Evolutionary conservation across 2,329 filamentous ascomycete species (phyloP).

Genomic region (Didymella pomorum): DNA sequence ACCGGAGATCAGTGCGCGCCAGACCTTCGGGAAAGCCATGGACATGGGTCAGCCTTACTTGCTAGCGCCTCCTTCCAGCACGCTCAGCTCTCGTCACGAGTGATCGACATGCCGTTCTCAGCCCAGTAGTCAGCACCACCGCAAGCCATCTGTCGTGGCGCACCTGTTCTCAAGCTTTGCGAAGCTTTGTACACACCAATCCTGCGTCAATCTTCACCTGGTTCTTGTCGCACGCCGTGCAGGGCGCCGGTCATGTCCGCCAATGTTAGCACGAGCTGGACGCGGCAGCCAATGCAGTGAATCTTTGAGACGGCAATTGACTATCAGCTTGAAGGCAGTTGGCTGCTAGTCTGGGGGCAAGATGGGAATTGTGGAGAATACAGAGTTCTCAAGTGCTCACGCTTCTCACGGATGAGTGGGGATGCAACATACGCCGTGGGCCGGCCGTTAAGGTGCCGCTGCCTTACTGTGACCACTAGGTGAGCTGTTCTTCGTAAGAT

Average conservation of each 20-base stretch:
- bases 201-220: constrained; percentile 3
- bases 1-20: constrained; percentile 14
- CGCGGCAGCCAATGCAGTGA: constrained; percentile 4
- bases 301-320: constrained; percentile 4
- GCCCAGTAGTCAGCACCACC: constrained; percentile 6
- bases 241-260: background rate
- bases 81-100: constrained; percentile 6
- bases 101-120: constrained; percentile 9
- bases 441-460: background rate
- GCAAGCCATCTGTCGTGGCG: constrained; percentile 1
- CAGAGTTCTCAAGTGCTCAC: constrained; percentile 5
- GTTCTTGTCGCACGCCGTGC: background rate
- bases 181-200: constrained; percentile 5
- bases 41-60: constrained; percentile 8
- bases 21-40: constrained; percentile 3
- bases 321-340: constrained; percentile 5
- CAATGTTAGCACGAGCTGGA: constrained; percentile 3
- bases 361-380: constrained; percentile 7
- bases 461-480: constrained; percentile 1
- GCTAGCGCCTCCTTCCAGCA: constrained; percentile 10
- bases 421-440: constrained; percentile 7
- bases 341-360: constrained; percentile 1
- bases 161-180: constrained; percentile 7
- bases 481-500: constrained; percentile 8
- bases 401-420: constrained; percentile 7